Conservation (phyloP, 2,329 filamentous ascomycete genomes). For the Claviceps humidiphila region DNA sequence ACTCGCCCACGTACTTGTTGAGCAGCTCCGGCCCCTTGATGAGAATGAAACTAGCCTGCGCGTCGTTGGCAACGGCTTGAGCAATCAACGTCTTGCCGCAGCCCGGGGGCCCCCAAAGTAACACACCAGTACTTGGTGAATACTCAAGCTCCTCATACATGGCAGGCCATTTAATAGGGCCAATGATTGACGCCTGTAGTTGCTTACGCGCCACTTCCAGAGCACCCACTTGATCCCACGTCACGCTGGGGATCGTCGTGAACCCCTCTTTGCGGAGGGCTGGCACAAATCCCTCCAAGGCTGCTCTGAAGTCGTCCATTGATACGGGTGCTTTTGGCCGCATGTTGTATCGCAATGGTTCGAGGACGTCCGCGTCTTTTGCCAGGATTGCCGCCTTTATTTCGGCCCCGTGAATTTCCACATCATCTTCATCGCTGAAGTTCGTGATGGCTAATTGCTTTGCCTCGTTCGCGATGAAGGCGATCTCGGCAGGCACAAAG, state of each 20-base stretch:
- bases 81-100: slow-evolving; percentile 95
- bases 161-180: slow-evolving; percentile 73
- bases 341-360: background rate
- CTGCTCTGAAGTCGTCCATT: slow-evolving; percentile 52
- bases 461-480: slow-evolving; percentile 42
- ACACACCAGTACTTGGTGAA: slow-evolving; percentile 67
- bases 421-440: slow-evolving; percentile 16
- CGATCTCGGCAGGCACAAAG: slow-evolving; percentile 83
- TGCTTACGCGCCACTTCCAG: slow-evolving; percentile 67
- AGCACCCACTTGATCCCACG: slow-evolving; percentile 85
- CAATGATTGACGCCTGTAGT: slow-evolving; percentile 74
- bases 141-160: slow-evolving; percentile 67
- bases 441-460: slow-evolving; percentile 24
- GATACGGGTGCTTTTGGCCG: slow-evolving; percentile 7
- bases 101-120: slow-evolving; percentile 92
- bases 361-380: slow-evolving; percentile 1
- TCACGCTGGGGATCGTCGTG: slow-evolving; percentile 83
- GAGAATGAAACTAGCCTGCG: slow-evolving; percentile 93
- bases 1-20: slow-evolving; percentile 97
- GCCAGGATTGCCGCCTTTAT: slow-evolving; percentile 2
- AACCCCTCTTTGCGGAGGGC: slow-evolving; percentile 76
- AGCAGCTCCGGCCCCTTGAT: slow-evolving; percentile 93
- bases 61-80: slow-evolving; percentile 91
- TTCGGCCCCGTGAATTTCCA: slow-evolving; percentile 6
- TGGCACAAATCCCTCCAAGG: slow-evolving; percentile 45